Evolutionary conservation across 371 early-diverging fungal species (phyloP).

Genomic region (Capillidium rhysosporum): DNA sequence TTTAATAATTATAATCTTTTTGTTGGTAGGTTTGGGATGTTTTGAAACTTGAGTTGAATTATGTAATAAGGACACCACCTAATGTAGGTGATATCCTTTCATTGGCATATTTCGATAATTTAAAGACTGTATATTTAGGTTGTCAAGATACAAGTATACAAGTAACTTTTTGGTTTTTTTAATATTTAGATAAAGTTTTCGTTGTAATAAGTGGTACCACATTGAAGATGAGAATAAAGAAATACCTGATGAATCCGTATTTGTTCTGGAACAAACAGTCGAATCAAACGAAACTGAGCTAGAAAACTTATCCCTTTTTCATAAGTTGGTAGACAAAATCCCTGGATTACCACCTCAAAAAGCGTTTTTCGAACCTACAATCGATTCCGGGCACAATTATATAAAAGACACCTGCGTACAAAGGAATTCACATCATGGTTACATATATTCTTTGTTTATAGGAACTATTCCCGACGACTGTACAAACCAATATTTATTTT

Average conservation of each 20-base stretch:
- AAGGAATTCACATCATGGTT: conserved; percentile 53
- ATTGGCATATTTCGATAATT: conserved; percentile 28
- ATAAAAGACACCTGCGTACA: conserved; percentile 29
- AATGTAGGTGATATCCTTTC: conserved; percentile 62
- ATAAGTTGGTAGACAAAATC: too few species aligned
- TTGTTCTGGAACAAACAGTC: not conserved
- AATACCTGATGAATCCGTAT: not conserved
- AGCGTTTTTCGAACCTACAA: not conserved
- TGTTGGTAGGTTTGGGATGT: conserved; percentile 38
- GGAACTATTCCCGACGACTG: conserved; percentile 25
- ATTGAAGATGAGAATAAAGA: not conserved
- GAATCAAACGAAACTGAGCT: not conserved
- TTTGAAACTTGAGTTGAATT: conserved; percentile 30
- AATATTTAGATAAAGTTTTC: not conserved
- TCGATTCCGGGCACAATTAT: conserved; percentile 7
- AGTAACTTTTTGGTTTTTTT: conserved; percentile 13
- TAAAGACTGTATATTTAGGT: conserved; percentile 40
- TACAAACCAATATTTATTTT: conserved; percentile 30
- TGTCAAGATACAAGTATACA: conserved; percentile 70
- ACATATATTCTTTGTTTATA: conserved; percentile 42
- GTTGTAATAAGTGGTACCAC: not conserved
- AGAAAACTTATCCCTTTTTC: too few species aligned
- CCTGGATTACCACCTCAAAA: not conserved
- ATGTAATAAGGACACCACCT: conserved; percentile 42
- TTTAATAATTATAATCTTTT: not conserved